Percentiles rank a stretch among this genome's conserved stretches.
These are phyloP conservation scores for Phytophthora pinifolia DNA, from an alignment of 352 stramenopile species.

Conservation along the genomic window DNA sequence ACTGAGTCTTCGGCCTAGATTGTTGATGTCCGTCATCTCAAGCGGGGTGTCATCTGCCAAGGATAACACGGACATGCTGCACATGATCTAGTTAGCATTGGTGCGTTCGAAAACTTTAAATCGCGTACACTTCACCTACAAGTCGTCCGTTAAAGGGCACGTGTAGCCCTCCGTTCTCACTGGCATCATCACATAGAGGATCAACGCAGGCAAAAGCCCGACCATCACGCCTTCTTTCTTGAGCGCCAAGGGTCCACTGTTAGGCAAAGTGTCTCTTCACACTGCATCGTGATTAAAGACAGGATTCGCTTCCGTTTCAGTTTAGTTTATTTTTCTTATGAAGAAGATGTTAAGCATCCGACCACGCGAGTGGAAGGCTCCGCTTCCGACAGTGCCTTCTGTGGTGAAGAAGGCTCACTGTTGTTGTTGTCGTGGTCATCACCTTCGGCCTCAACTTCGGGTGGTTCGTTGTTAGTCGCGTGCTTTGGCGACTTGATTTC, in stretches of 20 bases:
- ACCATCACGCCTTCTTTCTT: not conserved
- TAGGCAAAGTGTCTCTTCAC: conserved; percentile 12
- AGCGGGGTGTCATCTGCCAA: not conserved
- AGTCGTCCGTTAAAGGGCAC: conserved; percentile 8
- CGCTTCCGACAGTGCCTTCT: conserved; percentile 29
- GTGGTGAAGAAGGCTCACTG: conserved; percentile 36
- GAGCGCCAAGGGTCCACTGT: not conserved
- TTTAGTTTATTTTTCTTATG: conserved; percentile 6
- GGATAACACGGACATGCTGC: conserved; percentile 8
- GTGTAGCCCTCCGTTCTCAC: not conserved
- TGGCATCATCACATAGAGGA: not conserved
- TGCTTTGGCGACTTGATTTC: conserved; percentile 67
- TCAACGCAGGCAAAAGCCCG: not conserved
- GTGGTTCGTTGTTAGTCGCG: conserved; percentile 15
- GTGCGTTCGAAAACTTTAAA: not conserved
- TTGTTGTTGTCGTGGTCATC: conserved; percentile 46
- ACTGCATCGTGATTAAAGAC: not conserved
- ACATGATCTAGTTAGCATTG: conserved; percentile 7
- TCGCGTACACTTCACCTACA: conserved; percentile 13
- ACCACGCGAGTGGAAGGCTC: conserved; percentile 21
- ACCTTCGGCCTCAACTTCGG: conserved; percentile 24
- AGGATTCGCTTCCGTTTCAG: conserved; percentile 11
- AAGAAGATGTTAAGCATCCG: conserved; percentile 11
- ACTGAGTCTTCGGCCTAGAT: conserved; percentile 9
- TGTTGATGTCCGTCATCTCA: not conserved